These are phyloP conservation scores for Megacollybia marginata DNA, from an alignment of 768 basidiomycete genomes.

Conservation along the genomic window DNA sequence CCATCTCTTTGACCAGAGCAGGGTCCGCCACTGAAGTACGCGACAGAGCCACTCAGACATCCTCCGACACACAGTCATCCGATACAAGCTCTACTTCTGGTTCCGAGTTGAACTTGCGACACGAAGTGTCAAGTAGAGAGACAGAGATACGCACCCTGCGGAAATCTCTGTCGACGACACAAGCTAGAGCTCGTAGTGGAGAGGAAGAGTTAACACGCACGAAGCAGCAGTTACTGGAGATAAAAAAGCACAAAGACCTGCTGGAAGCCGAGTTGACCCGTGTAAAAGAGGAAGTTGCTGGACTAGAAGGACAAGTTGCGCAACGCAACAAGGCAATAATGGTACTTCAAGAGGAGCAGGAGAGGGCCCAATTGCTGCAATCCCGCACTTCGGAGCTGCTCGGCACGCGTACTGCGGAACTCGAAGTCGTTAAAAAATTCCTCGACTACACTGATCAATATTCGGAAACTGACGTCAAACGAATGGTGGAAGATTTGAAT, in stretches of 20 bases:
- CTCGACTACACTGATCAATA: slow-evolving; percentile 25
- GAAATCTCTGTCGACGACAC: slow-evolving; percentile 2
- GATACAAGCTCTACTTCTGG: neutral
- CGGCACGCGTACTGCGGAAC: slow-evolving; percentile 28
- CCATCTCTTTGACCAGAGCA: too few species aligned
- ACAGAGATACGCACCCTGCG: slow-evolving; percentile 2
- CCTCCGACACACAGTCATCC: neutral
- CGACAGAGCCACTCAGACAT: neutral
- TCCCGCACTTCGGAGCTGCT: slow-evolving; percentile 19
- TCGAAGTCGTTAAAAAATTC: slow-evolving; percentile 31
- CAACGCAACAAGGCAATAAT: slow-evolving; percentile 13
- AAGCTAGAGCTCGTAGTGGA: neutral
- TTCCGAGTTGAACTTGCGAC: too few species aligned
- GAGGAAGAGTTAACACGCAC: neutral
- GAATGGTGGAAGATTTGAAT: slow-evolving; percentile 27
- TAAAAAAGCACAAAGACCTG: slow-evolving; percentile 6
- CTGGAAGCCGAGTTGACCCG: slow-evolving; percentile 3
- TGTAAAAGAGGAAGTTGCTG: slow-evolving; percentile 11
- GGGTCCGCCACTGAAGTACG: neutral
- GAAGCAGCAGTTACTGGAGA: slow-evolving; percentile 6
- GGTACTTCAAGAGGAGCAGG: slow-evolving; percentile 16
- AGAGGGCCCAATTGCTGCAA: slow-evolving; percentile 14
- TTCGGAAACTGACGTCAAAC: slow-evolving; percentile 28
- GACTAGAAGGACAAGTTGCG: slow-evolving; percentile 11
- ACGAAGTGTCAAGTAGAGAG: neutral